Evolutionary conservation across 768 basidiomycete genomes (phyloP), one percentile per base, ranked within the genome.

Genomic region (Sporobolomyces roseus): DNA sequence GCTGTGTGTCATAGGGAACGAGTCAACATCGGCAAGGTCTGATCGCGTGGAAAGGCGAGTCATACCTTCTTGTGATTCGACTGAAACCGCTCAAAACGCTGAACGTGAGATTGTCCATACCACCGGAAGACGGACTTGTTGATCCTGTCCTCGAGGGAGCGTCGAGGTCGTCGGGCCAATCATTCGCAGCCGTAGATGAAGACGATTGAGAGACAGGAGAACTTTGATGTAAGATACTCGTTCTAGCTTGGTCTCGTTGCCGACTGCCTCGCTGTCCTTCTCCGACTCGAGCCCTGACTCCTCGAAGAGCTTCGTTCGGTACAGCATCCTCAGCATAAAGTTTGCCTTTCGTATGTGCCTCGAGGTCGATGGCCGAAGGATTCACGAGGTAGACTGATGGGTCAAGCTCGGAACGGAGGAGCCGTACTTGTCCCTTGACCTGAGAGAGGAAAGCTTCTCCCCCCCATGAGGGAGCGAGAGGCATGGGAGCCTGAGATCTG

Each of bases 331-430:
- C 59, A n/a, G 63, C 54, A 29, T 36, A 41, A 30, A 56, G 51
- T 2, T 91, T 76, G 87, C 84, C 4, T 88, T 88, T 73, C 87
- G 86, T 25, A 77, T 98, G 94, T 0, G 89, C 84, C 72, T 98
- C 94, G 45, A 93, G 85, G 79, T 99, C 96, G n/a, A 87, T 84
- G 58, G 88, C 84, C 49, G 90, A 92, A 0, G 96, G 96, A 77
- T 99, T 94, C 58, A 98, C 83, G 51, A 99, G 84, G 80, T 88
- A 98, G 6, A 98, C 79, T 2, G 87, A 84, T 12, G 92, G 85
- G 70, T 96, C 90, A 14, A 98, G 82, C 36, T 85, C 87, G 2
- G 91, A 93, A 23, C 91, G 88, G 46, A 97, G 82, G 56, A 99
- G 79, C 74, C 90, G 87, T 2, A 88, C 85, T 75, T 92, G 91